Conservation (phyloP, 2,329 filamentous ascomycete genomes). For the Fusarium sp. region DNA sequence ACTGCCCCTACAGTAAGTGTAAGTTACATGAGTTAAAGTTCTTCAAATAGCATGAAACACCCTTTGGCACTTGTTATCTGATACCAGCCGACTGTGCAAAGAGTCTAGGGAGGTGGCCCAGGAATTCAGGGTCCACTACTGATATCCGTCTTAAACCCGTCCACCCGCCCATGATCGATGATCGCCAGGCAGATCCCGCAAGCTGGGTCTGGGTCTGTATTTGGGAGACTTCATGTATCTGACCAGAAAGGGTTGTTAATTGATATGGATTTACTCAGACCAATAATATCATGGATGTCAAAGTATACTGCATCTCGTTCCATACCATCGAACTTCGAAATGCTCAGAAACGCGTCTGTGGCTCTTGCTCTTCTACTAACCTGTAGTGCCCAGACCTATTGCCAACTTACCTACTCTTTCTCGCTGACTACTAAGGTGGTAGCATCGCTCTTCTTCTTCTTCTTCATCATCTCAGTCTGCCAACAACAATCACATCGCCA, state of each 20-base stretch:
- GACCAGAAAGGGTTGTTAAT: not conserved
- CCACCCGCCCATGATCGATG: not conserved
- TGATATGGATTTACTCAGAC: not conserved
- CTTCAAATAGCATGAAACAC: not conserved
- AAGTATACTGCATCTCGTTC: no score
- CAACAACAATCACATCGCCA: not conserved
- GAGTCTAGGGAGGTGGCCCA: not conserved
- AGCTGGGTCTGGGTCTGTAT: not conserved
- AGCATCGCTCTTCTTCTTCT: no score
- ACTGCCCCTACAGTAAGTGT: no score
- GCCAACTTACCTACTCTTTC: no score
- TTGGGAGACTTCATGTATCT: not conserved
- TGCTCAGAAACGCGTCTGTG: no score
- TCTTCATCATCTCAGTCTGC: not conserved
- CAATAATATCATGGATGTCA: no score
- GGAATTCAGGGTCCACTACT: slow-evolving; percentile 19
- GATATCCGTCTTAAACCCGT: slow-evolving; percentile 24
- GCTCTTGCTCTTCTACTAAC: not conserved
- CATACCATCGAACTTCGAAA: no score
- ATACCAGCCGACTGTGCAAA: not conserved
- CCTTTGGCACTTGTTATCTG: not conserved
- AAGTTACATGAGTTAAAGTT: not conserved
- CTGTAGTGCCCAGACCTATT: no score
- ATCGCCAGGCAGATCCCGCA: not conserved
- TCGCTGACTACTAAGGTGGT: no score